phyloP scores from a whole-genome alignment of 148 eudicot species.

The Camellia sinensis region DNA sequence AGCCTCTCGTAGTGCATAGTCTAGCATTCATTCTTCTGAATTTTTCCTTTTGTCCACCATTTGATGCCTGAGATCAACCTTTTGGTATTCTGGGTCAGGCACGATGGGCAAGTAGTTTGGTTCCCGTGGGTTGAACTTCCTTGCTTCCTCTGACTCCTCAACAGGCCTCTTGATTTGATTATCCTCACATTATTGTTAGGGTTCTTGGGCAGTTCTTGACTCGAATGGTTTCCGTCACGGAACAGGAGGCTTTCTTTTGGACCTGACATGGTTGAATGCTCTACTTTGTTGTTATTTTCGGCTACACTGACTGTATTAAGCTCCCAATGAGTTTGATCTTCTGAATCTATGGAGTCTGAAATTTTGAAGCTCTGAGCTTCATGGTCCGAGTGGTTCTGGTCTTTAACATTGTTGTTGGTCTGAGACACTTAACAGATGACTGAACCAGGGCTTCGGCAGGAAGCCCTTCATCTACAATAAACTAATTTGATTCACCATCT shows the following conservation, averaged over 20 bases:
- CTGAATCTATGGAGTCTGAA: constrained; percentile 14
- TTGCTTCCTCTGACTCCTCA: constrained; percentile 36
- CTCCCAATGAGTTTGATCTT: constrained; percentile 22
- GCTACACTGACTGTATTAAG: constrained; percentile 10
- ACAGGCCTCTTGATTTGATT: constrained; percentile 27
- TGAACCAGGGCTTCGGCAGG: not conserved
- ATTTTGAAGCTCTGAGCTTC: not conserved
- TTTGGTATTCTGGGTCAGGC: constrained; percentile 67
- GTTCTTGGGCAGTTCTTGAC: constrained; percentile 28
- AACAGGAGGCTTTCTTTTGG: constrained; percentile 16
- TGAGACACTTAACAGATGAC: not conserved
- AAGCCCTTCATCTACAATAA: not conserved
- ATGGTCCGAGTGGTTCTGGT: constrained; percentile 12
- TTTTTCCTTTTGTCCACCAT: constrained; percentile 66
- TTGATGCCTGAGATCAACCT: constrained; percentile 81
- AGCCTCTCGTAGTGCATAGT: constrained; percentile 64
- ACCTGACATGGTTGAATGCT: constrained; percentile 11
- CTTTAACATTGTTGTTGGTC: not conserved
- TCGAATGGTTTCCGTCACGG: constrained; percentile 7
- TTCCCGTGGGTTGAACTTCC: constrained; percentile 60
- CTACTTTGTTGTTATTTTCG: constrained; percentile 9
- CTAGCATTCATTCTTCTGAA: constrained; percentile 88
- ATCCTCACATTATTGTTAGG: constrained; percentile 25
- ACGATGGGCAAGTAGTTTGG: constrained; percentile 67
- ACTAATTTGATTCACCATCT: constrained; percentile 12